Evolutionary conservation across 2,329 filamentous ascomycete species (phyloP), one percentile per base, ranked within the genome.

Genomic region (Hymenoscyphus scutula): DNA sequence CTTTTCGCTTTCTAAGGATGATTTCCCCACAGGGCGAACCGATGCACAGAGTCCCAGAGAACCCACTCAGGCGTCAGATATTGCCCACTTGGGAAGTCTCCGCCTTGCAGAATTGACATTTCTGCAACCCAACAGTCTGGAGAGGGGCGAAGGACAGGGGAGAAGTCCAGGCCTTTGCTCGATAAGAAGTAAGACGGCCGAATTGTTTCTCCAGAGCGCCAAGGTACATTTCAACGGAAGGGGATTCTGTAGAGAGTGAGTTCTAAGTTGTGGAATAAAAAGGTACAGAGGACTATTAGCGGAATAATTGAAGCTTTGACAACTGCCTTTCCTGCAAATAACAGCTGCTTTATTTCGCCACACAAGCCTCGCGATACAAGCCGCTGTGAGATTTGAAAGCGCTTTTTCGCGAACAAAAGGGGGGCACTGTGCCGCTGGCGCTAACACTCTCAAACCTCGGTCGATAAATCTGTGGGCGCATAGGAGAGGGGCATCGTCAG

Each of bases 41-140:
- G 41, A 48, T 8, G 41, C 41, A 45, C 38, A 45, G 38, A 19
- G 38, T 45, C 38, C 19, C n/a, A 45, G 17, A 45, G n/a, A 45
- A 45, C 38, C 38, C 38, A 45, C 38, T 45, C n/a, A 8, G 38
- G 38, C 38, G 38, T 48, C 41, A 48, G 41, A 48, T 48, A 48
- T 48, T 48, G 41, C 41, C 41, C n/a, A 23, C 23, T 25, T 11
- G n/a, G 41, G n/a, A n/a, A 48, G 41, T 8, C 23, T 48, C 23
- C 13, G 41, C 41, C 41, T 48, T 48, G 23, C 41, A 48, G 41
- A 48, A 48, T 48, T 23, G n/a, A 48, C 19, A 2, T 48, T 23
- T 23, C 19, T 48, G 10, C 41, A 48, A 48, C 41, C 41, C 41
- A 48, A 23, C n/a, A 23, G 19, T 23, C 19, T 48, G 41, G 41